phyloP scores from a whole-genome alignment of 257 asterid species.

The Coffea canephora region DNA sequence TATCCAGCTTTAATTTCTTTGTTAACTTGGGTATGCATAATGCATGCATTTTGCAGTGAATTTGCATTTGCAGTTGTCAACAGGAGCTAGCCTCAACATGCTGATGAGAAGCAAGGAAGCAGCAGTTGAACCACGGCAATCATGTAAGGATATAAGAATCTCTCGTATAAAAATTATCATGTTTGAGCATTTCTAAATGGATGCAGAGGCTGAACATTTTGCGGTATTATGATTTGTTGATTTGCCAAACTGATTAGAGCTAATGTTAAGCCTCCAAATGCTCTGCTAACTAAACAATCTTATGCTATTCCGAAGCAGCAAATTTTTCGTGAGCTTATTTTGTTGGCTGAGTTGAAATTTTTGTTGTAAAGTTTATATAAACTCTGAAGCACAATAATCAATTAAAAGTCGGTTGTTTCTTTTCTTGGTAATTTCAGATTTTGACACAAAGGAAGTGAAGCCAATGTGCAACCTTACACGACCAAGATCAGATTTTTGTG shows the following conservation, averaged over 20 bases:
- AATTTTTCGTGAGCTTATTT: too few species aligned
- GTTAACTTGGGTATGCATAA: too few species aligned
- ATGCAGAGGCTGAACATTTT: too few species aligned
- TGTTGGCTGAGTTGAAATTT: too few species aligned
- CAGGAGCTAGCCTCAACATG: conserved; percentile 4
- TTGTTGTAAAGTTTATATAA: too few species aligned
- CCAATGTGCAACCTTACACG: conserved; percentile 26
- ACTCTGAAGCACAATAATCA: neutral
- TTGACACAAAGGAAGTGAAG: neutral
- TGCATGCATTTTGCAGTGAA: conserved; percentile 4
- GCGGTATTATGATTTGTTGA: too few species aligned
- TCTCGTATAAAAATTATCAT: neutral
- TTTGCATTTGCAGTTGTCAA: conserved; percentile 18
- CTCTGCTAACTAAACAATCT: too few species aligned
- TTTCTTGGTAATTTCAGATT: conserved; percentile 22
- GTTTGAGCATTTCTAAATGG: too few species aligned
- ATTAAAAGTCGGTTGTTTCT: too few species aligned
- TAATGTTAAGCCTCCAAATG: too few species aligned
- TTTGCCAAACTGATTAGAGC: too few species aligned
- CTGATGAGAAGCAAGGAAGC: conserved; percentile 5
- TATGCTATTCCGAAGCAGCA: too few species aligned
- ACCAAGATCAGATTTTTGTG: conserved; percentile 45
- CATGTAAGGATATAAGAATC: conserved; percentile 12
- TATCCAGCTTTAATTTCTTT: neutral
- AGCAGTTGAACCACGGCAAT: neutral